Evolutionary conservation across 2,329 filamentous ascomycete genomes (phyloP).

Genomic region (Triangularia setosa): DNA sequence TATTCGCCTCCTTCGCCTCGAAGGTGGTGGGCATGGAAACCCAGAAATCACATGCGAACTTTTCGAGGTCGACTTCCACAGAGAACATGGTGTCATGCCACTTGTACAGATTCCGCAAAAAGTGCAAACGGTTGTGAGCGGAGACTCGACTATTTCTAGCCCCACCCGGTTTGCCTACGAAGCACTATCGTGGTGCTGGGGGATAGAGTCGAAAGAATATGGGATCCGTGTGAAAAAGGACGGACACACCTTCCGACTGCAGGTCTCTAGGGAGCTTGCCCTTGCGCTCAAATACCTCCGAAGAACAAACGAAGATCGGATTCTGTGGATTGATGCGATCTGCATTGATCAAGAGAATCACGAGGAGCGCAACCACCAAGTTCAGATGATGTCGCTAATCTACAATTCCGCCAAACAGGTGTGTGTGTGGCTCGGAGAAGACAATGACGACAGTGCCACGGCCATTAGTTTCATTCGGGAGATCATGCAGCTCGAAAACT

Average conservation of each 20-base stretch:
- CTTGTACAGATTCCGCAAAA: too few species aligned
- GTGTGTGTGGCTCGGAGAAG: not conserved
- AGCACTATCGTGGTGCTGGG: constrained; percentile 7
- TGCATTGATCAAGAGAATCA: not conserved
- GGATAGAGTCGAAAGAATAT: not conserved
- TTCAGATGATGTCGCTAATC: not conserved
- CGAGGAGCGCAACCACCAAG: not conserved
- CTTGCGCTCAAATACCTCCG: constrained; percentile 21
- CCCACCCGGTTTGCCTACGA: not conserved
- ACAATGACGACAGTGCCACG: constrained; percentile 23
- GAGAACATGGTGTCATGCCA: not conserved
- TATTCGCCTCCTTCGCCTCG: not conserved
- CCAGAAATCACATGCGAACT: not conserved
- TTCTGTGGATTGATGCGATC: not conserved
- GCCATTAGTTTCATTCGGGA: constrained; percentile 34
- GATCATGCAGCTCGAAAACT: constrained; percentile 31
- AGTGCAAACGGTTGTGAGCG: too few species aligned
- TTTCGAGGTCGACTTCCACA: not conserved
- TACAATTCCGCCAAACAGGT: not conserved
- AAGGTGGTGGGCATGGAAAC: not conserved
- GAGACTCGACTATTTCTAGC: not conserved
- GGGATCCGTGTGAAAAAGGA: not conserved
- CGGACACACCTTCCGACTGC: not conserved
- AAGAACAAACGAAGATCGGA: constrained; percentile 19
- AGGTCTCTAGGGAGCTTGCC: constrained; percentile 3